Conservation (phyloP, 2,329 filamentous ascomycete species). For the Bipolaris cookei region DNA sequence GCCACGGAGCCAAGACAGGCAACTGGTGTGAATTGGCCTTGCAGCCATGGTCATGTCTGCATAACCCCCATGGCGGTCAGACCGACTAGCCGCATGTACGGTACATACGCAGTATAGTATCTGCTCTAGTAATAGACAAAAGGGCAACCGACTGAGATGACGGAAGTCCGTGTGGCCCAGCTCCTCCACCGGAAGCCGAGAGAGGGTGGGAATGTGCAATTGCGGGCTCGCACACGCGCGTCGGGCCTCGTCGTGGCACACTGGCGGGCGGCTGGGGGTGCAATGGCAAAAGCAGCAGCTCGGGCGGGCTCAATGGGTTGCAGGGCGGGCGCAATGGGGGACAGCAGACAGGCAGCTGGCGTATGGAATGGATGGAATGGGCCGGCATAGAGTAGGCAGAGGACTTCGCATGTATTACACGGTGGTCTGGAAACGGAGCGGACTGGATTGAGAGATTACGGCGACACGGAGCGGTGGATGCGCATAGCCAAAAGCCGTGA, state of each 20-base stretch:
- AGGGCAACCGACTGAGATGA: too few relatives aligned
- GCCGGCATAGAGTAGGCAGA: too few relatives aligned
- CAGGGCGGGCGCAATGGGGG: slow-evolving; percentile 21
- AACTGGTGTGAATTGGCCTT: slow-evolving; percentile 29
- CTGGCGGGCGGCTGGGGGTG: slow-evolving; percentile 17
- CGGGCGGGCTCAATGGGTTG: slow-evolving; percentile 15
- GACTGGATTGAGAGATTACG: neutral
- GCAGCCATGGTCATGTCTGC: slow-evolving; percentile 26
- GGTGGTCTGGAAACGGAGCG: neutral
- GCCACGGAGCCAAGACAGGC: slow-evolving; percentile 18
- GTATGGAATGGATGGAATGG: too few relatives aligned
- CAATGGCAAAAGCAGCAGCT: slow-evolving; percentile 33
- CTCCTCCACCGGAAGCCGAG: slow-evolving; percentile 13
- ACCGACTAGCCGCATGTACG: slow-evolving; percentile 20
- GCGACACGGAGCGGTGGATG: slow-evolving; percentile 10
- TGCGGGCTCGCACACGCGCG: slow-evolving; percentile 17
- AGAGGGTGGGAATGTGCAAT: slow-evolving; percentile 5
- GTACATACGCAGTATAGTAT: too few relatives aligned
- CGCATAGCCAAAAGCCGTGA: slow-evolving; percentile 29
- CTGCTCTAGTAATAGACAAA: too few relatives aligned
- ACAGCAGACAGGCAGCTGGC: too few relatives aligned
- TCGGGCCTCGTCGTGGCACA: slow-evolving; percentile 30
- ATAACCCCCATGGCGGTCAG: slow-evolving; percentile 32
- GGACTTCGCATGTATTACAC: too few relatives aligned
- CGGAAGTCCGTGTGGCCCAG: too few relatives aligned